A percentile compares a stretch with the other conserved stretches of the same genome.
Evolutionary conservation across 2,329 filamentous ascomycete species (phyloP).

Genomic region (Lithohypha guttulata): DNA sequence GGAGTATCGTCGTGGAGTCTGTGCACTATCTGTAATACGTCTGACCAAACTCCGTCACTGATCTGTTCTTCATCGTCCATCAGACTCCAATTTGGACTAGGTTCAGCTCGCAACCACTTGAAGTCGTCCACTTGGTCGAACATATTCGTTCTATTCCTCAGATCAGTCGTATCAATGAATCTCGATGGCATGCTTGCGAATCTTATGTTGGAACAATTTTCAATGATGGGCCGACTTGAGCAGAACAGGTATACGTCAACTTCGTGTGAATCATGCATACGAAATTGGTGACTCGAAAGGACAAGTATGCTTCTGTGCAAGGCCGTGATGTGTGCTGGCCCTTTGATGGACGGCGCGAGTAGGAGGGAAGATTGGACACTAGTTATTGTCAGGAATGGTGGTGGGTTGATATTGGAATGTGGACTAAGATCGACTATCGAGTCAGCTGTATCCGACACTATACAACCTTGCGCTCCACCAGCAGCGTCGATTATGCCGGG

Average conservation of each 20-base stretch:
- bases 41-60: background rate
- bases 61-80: slow-evolving; percentile 52
- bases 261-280: slow-evolving; percentile 77
- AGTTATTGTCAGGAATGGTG: slow-evolving; percentile 60
- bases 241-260: slow-evolving; percentile 78
- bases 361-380: slow-evolving; percentile 61
- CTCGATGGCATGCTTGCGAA: slow-evolving; percentile 62
- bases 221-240: slow-evolving; percentile 80
- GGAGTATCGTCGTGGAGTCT: background rate
- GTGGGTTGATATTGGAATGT: slow-evolving; percentile 60
- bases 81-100: slow-evolving; percentile 76
- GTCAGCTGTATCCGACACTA: slow-evolving; percentile 38
- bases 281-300: slow-evolving; percentile 72
- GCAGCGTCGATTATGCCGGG: slow-evolving; percentile 47
- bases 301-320: slow-evolving; percentile 60
- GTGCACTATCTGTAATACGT: background rate
- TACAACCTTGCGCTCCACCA: slow-evolving; percentile 24
- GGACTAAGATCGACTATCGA: slow-evolving; percentile 55
- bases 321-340: slow-evolving; percentile 72
- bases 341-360: slow-evolving; percentile 65
- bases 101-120: slow-evolving; percentile 80
- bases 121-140: slow-evolving; percentile 95
- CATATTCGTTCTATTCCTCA: slow-evolving; percentile 42
- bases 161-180: slow-evolving; percentile 22
- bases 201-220: slow-evolving; percentile 67